Base-by-base conservation (phyloP, 805 yeast species). In the Scheffersomyces amazonensis region DNA sequence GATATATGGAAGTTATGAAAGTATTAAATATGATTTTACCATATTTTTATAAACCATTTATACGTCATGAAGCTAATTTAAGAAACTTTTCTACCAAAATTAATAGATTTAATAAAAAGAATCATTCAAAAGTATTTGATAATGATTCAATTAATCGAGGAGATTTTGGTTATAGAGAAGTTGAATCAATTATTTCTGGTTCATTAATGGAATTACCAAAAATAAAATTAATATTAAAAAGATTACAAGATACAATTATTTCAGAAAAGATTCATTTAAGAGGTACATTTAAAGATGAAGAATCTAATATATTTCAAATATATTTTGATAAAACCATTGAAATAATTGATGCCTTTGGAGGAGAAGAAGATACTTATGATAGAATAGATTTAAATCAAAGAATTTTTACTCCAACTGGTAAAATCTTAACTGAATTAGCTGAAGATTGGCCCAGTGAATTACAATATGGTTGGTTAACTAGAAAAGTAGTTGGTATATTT, bases 1-100 rank as follows among this genome's bases (percentile, higher is more conserved):
- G 96, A 2, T 76, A 83, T 35, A 72, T 75, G 36, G 97, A 91
- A 58, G 70, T 87, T 3, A 60, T 91, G 42, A 81, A 78, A 44
- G 96, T 91, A 0, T 77, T 95, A 53, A 93, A 89, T 3, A 73
- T 79, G 36, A 81, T 93, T 0, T 72, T 91, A 12, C 96, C 97
- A 0, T 88, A 87, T 58, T 91, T 89, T 57, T 91, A 87, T 64
- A 87, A 89, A 54, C 96, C 97, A 0, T 87, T 86, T 50, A 87
- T 89, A 71, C 72, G 97, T 40, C 97, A 91, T 60, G 96, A 90
- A 60, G 96, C 96, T 7, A 96, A 96, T 15, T 76, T 93, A 9
- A 81, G 80, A 46, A 71, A 74, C 37, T 87, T 87, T 48, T 63
- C 73, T 13, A 66, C 79, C 8, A 73, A 73, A 36, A 69, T 78